These are phyloP conservation scores for Blechomonas ayalai DNA, from an alignment of 208 protist species.

Conservation along the genomic window DNA sequence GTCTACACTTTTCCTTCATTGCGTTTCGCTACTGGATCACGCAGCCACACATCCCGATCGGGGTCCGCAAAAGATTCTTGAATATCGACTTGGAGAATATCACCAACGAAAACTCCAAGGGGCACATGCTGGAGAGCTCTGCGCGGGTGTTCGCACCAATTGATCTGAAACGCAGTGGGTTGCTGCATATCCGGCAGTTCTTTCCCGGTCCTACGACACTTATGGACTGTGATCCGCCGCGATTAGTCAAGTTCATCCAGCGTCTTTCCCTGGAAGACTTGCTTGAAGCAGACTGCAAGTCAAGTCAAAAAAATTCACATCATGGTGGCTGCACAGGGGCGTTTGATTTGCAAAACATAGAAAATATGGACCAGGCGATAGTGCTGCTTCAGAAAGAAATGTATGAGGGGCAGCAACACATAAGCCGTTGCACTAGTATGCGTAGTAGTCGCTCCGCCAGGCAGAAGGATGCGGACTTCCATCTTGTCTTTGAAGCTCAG, in stretches of 20 bases:
- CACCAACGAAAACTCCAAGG: conserved; percentile 42
- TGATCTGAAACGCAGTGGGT: conserved; percentile 82
- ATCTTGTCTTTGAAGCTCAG: conserved; percentile 56
- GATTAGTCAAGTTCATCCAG: conserved; percentile 81
- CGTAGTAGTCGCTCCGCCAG: conserved; percentile 31
- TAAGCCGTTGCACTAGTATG: conserved; percentile 12
- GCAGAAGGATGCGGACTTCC: conserved; percentile 37
- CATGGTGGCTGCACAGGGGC: conserved; percentile 8
- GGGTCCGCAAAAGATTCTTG: conserved; percentile 78
- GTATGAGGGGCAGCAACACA: conserved; percentile 13
- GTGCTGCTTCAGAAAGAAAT: conserved; percentile 15
- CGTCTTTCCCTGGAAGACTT: conserved; percentile 77
- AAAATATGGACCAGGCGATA: conserved; percentile 11
- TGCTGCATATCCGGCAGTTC: conserved; percentile 88
- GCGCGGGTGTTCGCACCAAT: conserved; percentile 60
- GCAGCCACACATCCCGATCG: conserved; percentile 79
- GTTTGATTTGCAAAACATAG: conserved; percentile 42
- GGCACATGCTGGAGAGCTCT: conserved; percentile 31
- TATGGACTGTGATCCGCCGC: conserved; percentile 77
- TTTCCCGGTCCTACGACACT: conserved; percentile 77
- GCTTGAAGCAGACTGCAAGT: conserved; percentile 39
- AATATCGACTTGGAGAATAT: conserved; percentile 61
- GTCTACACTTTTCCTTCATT: conserved; percentile 72
- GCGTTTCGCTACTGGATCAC: conserved; percentile 73
- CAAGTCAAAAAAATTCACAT: conserved; percentile 7